Evolutionary conservation across 202 grass and related monocot species (phyloP).

Genomic region (Digitaria exilis): DNA sequence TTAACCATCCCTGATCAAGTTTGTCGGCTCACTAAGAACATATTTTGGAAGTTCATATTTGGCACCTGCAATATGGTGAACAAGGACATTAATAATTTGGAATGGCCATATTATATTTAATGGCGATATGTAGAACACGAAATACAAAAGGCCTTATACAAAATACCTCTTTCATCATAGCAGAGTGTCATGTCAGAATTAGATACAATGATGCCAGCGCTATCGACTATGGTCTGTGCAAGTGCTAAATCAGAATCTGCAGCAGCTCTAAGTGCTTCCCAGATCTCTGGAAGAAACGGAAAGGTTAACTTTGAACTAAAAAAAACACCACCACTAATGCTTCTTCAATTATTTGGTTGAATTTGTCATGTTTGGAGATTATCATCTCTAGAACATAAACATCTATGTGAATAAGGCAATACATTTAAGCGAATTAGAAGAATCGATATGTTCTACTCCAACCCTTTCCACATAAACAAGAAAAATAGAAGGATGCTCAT

Average conservation of each 20-base stretch:
- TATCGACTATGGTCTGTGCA: constrained; percentile 86
- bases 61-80: constrained; percentile 59
- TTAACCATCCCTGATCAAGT: constrained; percentile 61
- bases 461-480: background rate
- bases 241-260: constrained; percentile 77
- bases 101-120: background rate
- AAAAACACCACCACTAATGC: background rate
- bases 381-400: background rate
- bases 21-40: constrained; percentile 82
- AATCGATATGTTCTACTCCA: constrained; percentile 11
- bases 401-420: constrained; percentile 15
- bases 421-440: background rate
- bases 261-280: constrained; percentile 91
- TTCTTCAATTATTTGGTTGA: constrained; percentile 16
- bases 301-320: background rate
- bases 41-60: constrained; percentile 95
- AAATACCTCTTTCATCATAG: constrained; percentile 84
- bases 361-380: background rate
- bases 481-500: background rate
- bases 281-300: constrained; percentile 71
- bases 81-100: constrained; percentile 3
- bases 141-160: background rate
- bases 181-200: constrained; percentile 88
- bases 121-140: constrained; percentile 1
- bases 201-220: constrained; percentile 82